Evolutionary conservation across 2,329 filamentous ascomycete species (phyloP).

Genomic region (Fusarium compactum): DNA sequence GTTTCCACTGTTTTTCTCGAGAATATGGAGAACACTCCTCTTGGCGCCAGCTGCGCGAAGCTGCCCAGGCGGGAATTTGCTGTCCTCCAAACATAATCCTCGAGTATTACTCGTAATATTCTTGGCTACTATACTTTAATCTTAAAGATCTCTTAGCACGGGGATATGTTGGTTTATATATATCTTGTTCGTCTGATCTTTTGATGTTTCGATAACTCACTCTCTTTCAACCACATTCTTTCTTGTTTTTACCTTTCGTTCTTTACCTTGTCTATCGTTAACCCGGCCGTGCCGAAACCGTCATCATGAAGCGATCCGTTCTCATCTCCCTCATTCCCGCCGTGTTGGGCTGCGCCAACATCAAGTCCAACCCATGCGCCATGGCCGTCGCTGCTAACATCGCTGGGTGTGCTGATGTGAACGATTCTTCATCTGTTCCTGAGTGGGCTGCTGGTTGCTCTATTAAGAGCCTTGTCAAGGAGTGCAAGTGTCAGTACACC

Average conservation of each 20-base stretch:
- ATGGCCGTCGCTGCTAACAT: constrained; percentile 34
- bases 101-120: background rate
- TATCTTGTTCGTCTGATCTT: background rate
- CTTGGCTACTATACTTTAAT: constrained; percentile 27
- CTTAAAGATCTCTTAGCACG: constrained; percentile 1
- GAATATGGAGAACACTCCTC: constrained; percentile 10
- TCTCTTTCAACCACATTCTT: constrained; percentile 14
- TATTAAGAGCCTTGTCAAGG: constrained; percentile 49
- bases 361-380: constrained; percentile 40
- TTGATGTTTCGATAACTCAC: background rate
- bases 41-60: constrained; percentile 6
- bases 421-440: constrained; percentile 45
- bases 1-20: constrained; percentile 13
- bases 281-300: constrained; percentile 31
- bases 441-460: constrained; percentile 49
- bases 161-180: constrained; percentile 8
- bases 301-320: constrained; percentile 37
- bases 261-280: constrained; percentile 24
- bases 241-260: constrained; percentile 14
- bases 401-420: constrained; percentile 36
- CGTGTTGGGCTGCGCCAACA: constrained; percentile 42
- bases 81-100: constrained; percentile 39
- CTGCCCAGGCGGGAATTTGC: constrained; percentile 39
- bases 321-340: constrained; percentile 42
- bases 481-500: constrained; percentile 49